Conservation (phyloP, 1,284 basidiomycete genomes). For the Schizophyllum commune region DNA sequence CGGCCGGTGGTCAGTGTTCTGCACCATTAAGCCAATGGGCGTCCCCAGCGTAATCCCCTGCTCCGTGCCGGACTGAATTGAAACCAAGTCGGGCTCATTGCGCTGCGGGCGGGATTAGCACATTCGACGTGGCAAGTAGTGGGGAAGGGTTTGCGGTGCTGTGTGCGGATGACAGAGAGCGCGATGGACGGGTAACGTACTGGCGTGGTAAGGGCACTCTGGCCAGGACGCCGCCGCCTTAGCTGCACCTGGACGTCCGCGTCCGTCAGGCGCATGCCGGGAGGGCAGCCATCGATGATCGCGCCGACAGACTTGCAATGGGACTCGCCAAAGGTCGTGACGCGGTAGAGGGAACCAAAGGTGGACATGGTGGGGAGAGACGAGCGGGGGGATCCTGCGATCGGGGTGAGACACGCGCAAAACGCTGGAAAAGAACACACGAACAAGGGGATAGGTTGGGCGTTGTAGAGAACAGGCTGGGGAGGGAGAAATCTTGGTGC, state of each 20-base stretch:
- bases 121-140: conserved; percentile 2
- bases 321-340: conserved; percentile 97
- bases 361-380: conserved; percentile 66
- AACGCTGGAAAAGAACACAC: background rate
- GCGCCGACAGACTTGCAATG: conserved; percentile 97
- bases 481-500: background rate
- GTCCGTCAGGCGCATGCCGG: conserved; percentile 77
- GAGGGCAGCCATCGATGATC: conserved; percentile 96
- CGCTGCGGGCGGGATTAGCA: conserved; percentile 44
- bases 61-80: conserved; percentile 92
- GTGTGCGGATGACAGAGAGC: background rate
- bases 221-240: conserved; percentile 88
- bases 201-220: conserved; percentile 95
- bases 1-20: conserved; percentile 97
- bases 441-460: background rate
- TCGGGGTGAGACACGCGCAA: background rate
- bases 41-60: conserved; percentile 95
- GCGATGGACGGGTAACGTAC: conserved; percentile 36
- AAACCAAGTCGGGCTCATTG: conserved; percentile 94
- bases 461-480: background rate
- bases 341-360: conserved; percentile 85
- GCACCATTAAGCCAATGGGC: conserved; percentile 92
- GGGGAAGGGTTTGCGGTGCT: background rate
- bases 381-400: background rate
- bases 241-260: conserved; percentile 91